Evolutionary conservation across 208 protist species (phyloP), one percentile per base, ranked within the genome.

Genomic region (Trypanosoma mega): DNA sequence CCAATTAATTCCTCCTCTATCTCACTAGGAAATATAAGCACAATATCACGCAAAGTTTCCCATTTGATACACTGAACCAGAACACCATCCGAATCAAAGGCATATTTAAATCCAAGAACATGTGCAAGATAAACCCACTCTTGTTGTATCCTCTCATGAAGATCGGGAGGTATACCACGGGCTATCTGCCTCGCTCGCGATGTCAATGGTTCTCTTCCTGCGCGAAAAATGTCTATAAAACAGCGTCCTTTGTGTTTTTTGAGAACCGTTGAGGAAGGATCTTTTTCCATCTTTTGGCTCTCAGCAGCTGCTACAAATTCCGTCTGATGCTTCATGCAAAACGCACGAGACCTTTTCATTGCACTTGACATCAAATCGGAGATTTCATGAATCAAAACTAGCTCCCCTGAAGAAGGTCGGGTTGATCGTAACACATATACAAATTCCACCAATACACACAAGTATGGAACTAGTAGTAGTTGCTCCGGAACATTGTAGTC

Each of bases 371-470:
- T 54, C 34, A 14, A 3, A 2, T 46, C 41, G 20, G 53, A 33
- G 18, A 36, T 20, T 50, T 27, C 37, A 26, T 26, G 18, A 47
- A 60, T 29, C 36, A 34, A 18, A 6, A 52, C n/a, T 46, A 24
- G 26, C 18, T 53, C 61, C 21, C 37, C 26, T 27, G 18, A 8
- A 46, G 36, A 45, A 23, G 53, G 50, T 36, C 39, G 6, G 27
- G 31, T 50, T 30, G 61, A 53, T 52, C 61, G 53, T 37, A 61
- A 63, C 41, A 55, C 20, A 49, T 74, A 77, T 23, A 86, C 62
- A 48, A 88, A 85, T 62, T 87, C 80, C 0, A 92, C 41, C 55
- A 92, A 55, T n/a, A 84, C 66, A 21, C 61, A 85, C 8, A 63
- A 43, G 48, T 87, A 92, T 31, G 85, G 80, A 14, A 74, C 56